Evolutionary conservation across 495 filamentous ascomycete genomes (phyloP), one percentile per base, ranked within the genome.

Genomic region (Letharia columbiana): DNA sequence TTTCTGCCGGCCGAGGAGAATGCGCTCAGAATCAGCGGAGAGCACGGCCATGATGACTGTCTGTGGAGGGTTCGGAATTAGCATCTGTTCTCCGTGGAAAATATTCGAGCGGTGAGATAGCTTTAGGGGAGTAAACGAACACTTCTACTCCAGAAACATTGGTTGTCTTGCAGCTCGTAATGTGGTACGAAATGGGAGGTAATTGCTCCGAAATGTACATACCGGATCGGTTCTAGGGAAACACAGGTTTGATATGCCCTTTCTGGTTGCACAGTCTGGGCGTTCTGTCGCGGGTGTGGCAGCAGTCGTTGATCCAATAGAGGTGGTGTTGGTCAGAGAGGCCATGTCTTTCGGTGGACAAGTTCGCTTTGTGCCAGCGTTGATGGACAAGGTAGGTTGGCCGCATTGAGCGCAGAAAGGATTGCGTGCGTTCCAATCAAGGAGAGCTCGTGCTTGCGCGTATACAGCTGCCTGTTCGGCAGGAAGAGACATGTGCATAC

Each of bases 351-450:
- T 86, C 0, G 91, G 87, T 12, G 94, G 94, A 71, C 94, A 98
- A 41, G 86, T 84, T 42, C 95, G 87, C 77, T 98, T 98, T 52
- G 89, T 91, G 52, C 94, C 94, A 11, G 87, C 91, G 74, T 97
- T 90, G 47, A 94, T 82, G 28, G 90, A 91, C 63, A 96, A 76
- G 4, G 94, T 97, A 12, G 82, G 86, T 67, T 90, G 80, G 42
- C 94, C 93, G 78, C 94, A 96, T 63, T 86, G 86, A 13, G 86
- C 91, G 76, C 94, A 98, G 78, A 91, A 98, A 45, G 86, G 90
- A 73, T 96, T 97, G 57, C 93, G 89, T 60, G 80, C 83, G 76
- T 98, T 98, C 94, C 94, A 98, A 77, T 98, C 94, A 40, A 93
- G 73, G 47, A 96, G 77, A n/a, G 90, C 87, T 69, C 93, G 88